Evolutionary conservation across 2,329 filamentous ascomycete genomes (phyloP).

Genomic region (Monosporascus sp.): DNA sequence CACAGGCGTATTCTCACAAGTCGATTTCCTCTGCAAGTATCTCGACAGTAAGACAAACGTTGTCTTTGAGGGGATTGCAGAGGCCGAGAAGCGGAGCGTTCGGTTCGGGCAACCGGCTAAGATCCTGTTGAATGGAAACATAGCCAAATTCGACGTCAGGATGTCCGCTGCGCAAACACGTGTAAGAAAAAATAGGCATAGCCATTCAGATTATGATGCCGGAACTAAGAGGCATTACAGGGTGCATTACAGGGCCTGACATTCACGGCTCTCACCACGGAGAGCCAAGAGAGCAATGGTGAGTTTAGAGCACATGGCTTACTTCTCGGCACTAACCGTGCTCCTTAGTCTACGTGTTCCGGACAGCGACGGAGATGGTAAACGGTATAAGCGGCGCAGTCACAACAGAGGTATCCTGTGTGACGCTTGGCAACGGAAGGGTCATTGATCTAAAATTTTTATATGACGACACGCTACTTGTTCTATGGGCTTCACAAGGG

Average conservation of each 20-base stretch:
- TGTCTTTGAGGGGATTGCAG: slow-evolving; percentile 64
- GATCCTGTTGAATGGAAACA: slow-evolving; percentile 39
- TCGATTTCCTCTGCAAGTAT: slow-evolving; percentile 60
- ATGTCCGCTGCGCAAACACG: slow-evolving; percentile 40
- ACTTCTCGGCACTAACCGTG: neutral
- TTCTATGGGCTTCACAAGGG: slow-evolving; percentile 48
- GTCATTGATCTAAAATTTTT: slow-evolving; percentile 65
- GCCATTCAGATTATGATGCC: neutral
- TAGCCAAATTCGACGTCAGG: slow-evolving; percentile 51
- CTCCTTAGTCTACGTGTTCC: slow-evolving; percentile 53
- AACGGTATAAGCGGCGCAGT: slow-evolving; percentile 54
- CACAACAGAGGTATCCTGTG: slow-evolving; percentile 31
- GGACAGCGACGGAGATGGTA: slow-evolving; percentile 44
- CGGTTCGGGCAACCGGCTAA: slow-evolving; percentile 55
- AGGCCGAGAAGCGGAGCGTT: slow-evolving; percentile 64
- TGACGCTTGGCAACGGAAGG: slow-evolving; percentile 38
- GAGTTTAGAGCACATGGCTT: slow-evolving; percentile 3
- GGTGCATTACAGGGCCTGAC: slow-evolving; percentile 29
- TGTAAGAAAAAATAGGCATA: slow-evolving; percentile 25
- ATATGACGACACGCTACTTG: slow-evolving; percentile 54
- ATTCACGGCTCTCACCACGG: slow-evolving; percentile 39
- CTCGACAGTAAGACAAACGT: slow-evolving; percentile 53
- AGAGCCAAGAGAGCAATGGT: slow-evolving; percentile 33
- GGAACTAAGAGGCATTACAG: slow-evolving; percentile 19
- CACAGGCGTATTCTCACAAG: slow-evolving; percentile 50